These are phyloP conservation scores for Cydonia oblonga DNA, from an alignment of 331 rosid genomes.

Conservation along the genomic window DNA sequence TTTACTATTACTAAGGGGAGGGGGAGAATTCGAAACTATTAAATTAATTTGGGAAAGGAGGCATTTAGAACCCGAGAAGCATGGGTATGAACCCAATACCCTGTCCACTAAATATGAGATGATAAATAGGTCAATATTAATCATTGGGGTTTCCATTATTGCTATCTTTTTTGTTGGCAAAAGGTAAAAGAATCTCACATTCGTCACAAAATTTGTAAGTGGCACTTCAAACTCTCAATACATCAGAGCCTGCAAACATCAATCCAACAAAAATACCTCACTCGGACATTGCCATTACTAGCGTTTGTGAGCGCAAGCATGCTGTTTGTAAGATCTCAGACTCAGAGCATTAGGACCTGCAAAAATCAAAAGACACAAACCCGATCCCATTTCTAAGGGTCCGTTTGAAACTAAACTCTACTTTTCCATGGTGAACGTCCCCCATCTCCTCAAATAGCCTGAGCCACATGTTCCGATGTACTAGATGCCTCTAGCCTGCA, in stretches of 20 bases:
- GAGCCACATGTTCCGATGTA: constrained; percentile 60
- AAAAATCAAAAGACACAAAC: not conserved
- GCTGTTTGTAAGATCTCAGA: not conserved
- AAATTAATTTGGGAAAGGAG: no score
- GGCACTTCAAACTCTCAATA: not conserved
- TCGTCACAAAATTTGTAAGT: not conserved
- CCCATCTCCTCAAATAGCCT: constrained; percentile 25
- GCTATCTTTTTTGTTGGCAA: not conserved
- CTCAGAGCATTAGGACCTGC: not conserved
- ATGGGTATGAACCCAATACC: no score
- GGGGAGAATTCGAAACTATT: no score
- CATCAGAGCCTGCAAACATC: not conserved
- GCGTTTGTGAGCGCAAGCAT: not conserved
- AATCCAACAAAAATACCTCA: no score
- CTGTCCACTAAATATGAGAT: no score
- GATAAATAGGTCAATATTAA: not conserved
- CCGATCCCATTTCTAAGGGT: not conserved
- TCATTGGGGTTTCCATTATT: not conserved
- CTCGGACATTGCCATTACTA: not conserved
- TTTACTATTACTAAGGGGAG: no score
- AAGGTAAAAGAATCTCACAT: not conserved
- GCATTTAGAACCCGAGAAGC: no score
- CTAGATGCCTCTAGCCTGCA: constrained; percentile 59
- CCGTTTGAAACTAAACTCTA: not conserved
- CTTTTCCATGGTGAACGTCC: constrained; percentile 2